A percentile compares a stretch with the other conserved stretches of the same genome.
Evolutionary conservation across 371 early-diverging fungal genomes (phyloP).

Genomic region (Mucor plumbeus): DNA sequence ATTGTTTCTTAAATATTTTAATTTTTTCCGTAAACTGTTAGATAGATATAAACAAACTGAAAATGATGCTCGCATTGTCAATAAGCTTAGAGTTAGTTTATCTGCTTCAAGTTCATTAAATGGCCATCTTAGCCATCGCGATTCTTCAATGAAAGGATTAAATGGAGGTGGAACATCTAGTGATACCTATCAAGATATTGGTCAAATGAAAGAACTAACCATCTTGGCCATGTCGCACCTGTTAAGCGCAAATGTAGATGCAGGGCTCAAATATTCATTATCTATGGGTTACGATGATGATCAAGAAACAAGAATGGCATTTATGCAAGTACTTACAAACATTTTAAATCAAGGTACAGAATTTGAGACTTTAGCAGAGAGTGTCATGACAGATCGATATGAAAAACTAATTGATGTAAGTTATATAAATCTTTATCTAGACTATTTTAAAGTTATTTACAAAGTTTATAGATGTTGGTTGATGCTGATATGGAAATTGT

Average conservation of each 20-base stretch:
- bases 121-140: not conserved
- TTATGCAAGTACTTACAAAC: conserved; percentile 92
- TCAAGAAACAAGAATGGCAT: conserved; percentile 83
- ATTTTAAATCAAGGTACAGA: conserved; percentile 88
- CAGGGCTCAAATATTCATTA: conserved; percentile 88
- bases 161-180: not conserved
- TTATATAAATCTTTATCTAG: not conserved
- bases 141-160: not conserved
- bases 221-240: conserved; percentile 90
- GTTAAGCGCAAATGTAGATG: conserved; percentile 89
- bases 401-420: conserved; percentile 76
- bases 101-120: not conserved
- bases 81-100: not conserved
- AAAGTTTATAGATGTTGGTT: conserved; percentile 51
- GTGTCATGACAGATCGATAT: conserved; percentile 74
- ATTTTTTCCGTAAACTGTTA: conserved; percentile 83
- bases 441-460: not conserved
- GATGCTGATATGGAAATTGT: conserved; percentile 77
- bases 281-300: conserved; percentile 95
- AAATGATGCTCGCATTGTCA: not conserved
- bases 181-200: conserved; percentile 52
- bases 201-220: conserved; percentile 78
- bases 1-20: conserved; percentile 83
- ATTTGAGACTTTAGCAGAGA: conserved; percentile 83
- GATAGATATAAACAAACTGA: conserved; percentile 77